Base-by-base conservation (phyloP, 768 basidiomycete species). In the Leucocoprinus birnbaumii region DNA sequence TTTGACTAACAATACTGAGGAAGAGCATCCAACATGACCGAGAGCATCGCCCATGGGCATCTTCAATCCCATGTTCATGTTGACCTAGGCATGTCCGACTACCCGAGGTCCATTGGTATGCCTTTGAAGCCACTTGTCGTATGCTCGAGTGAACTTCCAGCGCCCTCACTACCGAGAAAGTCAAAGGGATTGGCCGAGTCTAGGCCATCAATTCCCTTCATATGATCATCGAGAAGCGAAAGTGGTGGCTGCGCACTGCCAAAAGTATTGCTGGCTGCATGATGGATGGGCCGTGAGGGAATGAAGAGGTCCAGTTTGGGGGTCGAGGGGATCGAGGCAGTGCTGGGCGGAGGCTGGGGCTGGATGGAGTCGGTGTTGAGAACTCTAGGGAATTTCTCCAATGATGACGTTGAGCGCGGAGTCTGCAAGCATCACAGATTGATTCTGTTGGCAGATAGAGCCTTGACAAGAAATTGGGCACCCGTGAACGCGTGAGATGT, bases 291-390 rank as follows among this genome's bases (percentile, higher is more conserved):
- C 62, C 78, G 78, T 0, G 79, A 77, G 0, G 81, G 80, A 2
- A 80, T 82, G 60, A 73, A 68, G 19, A 81, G 70, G 52, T 71
- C 62, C 46, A 66, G 67, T 51, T 71, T 63, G 38, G 80, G 70
- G 50, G 79, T 71, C 57, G 79, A 75, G 9, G 78, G 73, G 3
- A 75, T 74, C 6, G 73, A 74, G 0, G 77, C 74, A 14, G 72
- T 70, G 18, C 74, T 63, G 14, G 65, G 61, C 19, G 61, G 56
- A 13, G 58, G 26, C 8, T 54, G 46, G 47, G 61, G 70, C 49
- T 56, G 71, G 63, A 82, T 77, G 53, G 83, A 75, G 58, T 89
- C 87, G 48, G 85, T 74, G 66, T 88, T 80, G 70, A 89, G 80
- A 60, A 86, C n/a, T n/a, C n/a, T n/a, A n/a, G n/a, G n/a, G n/a